phyloP scores from a whole-genome alignment of 2,329 filamentous ascomycete species.

The Botrytis fragariae region DNA sequence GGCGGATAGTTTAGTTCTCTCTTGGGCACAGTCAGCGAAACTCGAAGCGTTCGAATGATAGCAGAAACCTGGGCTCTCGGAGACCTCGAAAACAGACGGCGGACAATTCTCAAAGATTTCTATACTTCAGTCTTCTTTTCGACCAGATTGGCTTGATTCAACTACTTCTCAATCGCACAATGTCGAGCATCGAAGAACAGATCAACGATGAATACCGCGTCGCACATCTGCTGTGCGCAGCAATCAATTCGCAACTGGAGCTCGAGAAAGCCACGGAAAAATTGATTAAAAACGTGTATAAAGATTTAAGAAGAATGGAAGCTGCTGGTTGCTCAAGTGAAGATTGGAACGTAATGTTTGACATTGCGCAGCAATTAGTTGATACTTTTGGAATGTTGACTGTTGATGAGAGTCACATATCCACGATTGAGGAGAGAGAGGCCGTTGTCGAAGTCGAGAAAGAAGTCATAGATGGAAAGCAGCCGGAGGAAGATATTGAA shows the following conservation, averaged over 20 bases:
- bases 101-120: not conserved
- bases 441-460: too few relatives aligned
- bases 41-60: not conserved
- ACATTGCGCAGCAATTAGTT: not conserved
- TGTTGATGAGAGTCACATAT: not conserved
- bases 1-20: too few relatives aligned
- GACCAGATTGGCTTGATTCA: not conserved
- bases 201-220: not conserved
- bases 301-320: not conserved
- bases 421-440: not conserved
- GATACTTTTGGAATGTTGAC: not conserved
- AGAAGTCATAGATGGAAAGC: not conserved
- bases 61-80: rapidly evolving
- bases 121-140: not conserved
- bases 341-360: not conserved
- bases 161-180: not conserved
- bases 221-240: not conserved
- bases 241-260: not conserved
- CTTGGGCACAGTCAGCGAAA: not conserved
- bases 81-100: not conserved
- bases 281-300: not conserved
- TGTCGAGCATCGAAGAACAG: not conserved
- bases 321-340: not conserved
- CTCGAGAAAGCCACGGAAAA: not conserved
- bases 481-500: not conserved